Percentiles rank a stretch among this genome's conserved stretches.
Conservation (phyloP, 139 green algal species). For the Astrephomene gubernaculifera region DNA sequence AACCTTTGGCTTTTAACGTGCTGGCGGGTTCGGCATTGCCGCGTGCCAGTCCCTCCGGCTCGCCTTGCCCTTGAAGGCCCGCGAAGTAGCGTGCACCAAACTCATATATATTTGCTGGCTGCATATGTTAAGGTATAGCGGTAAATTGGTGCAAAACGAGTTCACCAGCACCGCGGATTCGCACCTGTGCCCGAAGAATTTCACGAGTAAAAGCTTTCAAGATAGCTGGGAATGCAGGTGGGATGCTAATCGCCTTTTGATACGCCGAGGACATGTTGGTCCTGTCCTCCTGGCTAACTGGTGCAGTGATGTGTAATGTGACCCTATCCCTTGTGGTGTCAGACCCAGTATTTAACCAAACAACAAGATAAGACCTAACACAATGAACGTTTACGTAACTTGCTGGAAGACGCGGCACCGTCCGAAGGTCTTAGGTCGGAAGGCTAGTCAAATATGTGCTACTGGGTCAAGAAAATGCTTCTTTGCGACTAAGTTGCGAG, state of each 20-base stretch:
- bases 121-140: conserved; percentile 1
- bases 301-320: background rate
- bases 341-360: too few species aligned
- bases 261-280: conserved; percentile 70
- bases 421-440: too few species aligned
- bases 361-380: too few species aligned
- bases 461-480: too few species aligned
- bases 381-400: too few species aligned
- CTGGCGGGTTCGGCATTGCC: background rate
- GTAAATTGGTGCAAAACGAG: too few species aligned
- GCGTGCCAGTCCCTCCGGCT: background rate
- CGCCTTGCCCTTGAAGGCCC: conserved; percentile 45
- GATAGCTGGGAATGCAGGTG: conserved; percentile 68
- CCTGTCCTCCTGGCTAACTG: conserved; percentile 13
- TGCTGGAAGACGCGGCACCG: too few species aligned
- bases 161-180: too few species aligned
- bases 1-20: background rate
- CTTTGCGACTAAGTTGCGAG: too few species aligned
- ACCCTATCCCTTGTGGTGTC: background rate
- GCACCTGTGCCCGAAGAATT: conserved; percentile 67
- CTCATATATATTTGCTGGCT: conserved; percentile 82
- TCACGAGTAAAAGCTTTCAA: conserved; percentile 80
- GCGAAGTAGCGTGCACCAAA: conserved; percentile 79
- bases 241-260: conserved; percentile 76
- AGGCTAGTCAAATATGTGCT: too few species aligned